These are phyloP conservation scores for Globisporangium irregulare DNA, from an alignment of 352 stramenopile genomes.

Conservation along the genomic window DNA sequence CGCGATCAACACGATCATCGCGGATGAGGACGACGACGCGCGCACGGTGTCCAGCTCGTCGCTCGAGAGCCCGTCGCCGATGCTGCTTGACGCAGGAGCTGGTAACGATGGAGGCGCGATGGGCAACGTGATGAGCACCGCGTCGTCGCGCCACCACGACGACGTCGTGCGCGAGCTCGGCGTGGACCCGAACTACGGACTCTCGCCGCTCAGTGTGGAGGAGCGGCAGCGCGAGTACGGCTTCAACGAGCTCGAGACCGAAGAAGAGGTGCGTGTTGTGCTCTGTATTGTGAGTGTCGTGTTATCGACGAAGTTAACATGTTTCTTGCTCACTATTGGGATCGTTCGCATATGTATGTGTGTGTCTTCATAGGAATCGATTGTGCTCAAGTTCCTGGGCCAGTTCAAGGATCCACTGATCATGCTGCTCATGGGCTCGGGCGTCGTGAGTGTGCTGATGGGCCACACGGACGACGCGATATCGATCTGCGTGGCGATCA, in stretches of 20 bases:
- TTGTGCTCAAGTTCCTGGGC: slow-evolving; percentile 89
- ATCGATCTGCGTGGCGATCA: slow-evolving; percentile 93
- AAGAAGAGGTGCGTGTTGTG: slow-evolving; percentile 41
- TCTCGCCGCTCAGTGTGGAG: slow-evolving; percentile 48
- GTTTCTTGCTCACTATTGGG: background rate
- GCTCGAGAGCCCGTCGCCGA: slow-evolving; percentile 8
- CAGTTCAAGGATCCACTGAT: slow-evolving; percentile 98
- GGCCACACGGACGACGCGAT: slow-evolving; percentile 95
- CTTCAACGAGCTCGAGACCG: slow-evolving; percentile 63
- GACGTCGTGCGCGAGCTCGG: slow-evolving; percentile 61
- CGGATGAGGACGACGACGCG: slow-evolving; percentile 12
- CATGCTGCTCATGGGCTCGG: slow-evolving; percentile 93
- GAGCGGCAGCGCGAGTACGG: slow-evolving; percentile 70
- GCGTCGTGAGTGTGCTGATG: slow-evolving; percentile 88
- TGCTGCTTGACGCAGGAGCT: background rate
- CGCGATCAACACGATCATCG: background rate
- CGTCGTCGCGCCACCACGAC: slow-evolving; percentile 45
- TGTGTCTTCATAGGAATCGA: slow-evolving; percentile 41
- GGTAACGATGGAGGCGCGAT: background rate
- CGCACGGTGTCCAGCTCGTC: slow-evolving; percentile 18
- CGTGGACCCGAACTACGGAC: slow-evolving; percentile 63
- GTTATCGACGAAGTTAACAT: background rate
- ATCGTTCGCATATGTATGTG: background rate
- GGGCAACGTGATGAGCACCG: slow-evolving; percentile 11
- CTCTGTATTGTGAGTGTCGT: background rate